Base-by-base conservation (phyloP, 768 basidiomycete genomes). In the Suillus sp. region DNA sequence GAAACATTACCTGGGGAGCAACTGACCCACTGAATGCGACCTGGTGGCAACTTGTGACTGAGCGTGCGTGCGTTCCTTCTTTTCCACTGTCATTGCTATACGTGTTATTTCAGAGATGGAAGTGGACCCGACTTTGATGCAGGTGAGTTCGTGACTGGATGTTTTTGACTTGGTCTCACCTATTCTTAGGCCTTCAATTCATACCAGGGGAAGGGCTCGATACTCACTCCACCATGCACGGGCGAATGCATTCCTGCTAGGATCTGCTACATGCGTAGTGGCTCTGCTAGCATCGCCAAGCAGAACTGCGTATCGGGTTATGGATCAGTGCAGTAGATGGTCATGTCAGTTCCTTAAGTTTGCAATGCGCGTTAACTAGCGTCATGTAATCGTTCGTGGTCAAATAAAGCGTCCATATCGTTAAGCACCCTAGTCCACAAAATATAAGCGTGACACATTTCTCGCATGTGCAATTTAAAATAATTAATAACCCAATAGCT, bases 11-110 rank as follows among this genome's bases (percentile, higher is more conserved):
- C 38, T 92, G 91, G 91, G 78, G 80, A 32, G 71, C 76, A 3
- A 78, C 80, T 60, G 90, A 90, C 70, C 91, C 91, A 0, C 74
- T 93, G 65, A 92, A 92, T 64, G 89, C 89, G 8, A 92, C 91
- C 11, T 92, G 88, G 87, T 92, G 91, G 91, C 91, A 92, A 68
- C 83, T 74, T 53, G 88, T 92, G 47, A 92, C 91, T 11, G 89
- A 91, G 75, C 82, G 89, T 87, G 62, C 65, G 81, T 76, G 63
- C 40, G 38, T 37, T 27, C 20, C 4, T 9, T 55, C 32, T 35
- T 34, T 27, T 57, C 37, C 25, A 58, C 3, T 58, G 56, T 34
- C 42, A 8, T 40, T n/a, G 27, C 51, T 64, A 43, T 66, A 48
- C 61, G 6, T 35, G 11, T 30, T 27, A 14, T 27, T 42, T 60